A percentile compares a stretch with the other conserved stretches of the same genome.
Conservation (phyloP, 116 monocot species). For the Cymodocea nodosa region DNA sequence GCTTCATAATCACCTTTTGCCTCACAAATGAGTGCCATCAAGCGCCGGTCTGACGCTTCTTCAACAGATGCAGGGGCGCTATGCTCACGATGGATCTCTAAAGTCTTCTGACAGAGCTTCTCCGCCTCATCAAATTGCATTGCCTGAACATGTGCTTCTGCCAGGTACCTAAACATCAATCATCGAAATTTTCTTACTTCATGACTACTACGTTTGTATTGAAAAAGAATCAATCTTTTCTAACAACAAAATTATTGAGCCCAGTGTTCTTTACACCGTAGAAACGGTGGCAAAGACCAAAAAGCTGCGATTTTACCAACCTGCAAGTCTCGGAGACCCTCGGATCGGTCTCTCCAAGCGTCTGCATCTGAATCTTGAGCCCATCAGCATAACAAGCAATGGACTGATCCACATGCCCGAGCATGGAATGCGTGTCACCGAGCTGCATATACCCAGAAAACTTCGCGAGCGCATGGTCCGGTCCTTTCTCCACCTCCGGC, state of each 20-base stretch:
- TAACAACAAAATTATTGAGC: too few relatives aligned
- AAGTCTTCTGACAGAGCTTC: constrained; percentile 70
- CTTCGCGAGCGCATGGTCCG: constrained; percentile 66
- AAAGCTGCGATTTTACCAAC: constrained; percentile 12
- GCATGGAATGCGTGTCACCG: constrained; percentile 90
- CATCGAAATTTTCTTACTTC: background rate
- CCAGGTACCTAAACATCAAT: constrained; percentile 53
- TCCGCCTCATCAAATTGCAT: constrained; percentile 97
- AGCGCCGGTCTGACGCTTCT: constrained; percentile 89
- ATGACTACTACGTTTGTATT: background rate
- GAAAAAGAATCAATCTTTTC: too few relatives aligned
- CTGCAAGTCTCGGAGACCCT: constrained; percentile 94
- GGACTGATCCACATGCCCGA: constrained; percentile 65
- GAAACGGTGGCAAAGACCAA: too few relatives aligned
- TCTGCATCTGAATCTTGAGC: constrained; percentile 72
- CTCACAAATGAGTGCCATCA: constrained; percentile 90
- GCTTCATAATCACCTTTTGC: constrained; percentile 83
- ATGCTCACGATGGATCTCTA: constrained; percentile 88
- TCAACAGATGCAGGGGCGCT: constrained; percentile 76
- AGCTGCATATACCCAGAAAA: constrained; percentile 98
- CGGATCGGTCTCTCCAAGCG: constrained; percentile 81
- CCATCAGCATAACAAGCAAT: constrained; percentile 72
- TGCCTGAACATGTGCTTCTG: constrained; percentile 91
- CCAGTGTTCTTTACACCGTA: too few relatives aligned
- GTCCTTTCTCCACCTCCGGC: constrained; percentile 30